These are phyloP conservation scores for Penicillium palitans DNA, from an alignment of 2,329 filamentous ascomycete genomes.

Conservation along the genomic window DNA sequence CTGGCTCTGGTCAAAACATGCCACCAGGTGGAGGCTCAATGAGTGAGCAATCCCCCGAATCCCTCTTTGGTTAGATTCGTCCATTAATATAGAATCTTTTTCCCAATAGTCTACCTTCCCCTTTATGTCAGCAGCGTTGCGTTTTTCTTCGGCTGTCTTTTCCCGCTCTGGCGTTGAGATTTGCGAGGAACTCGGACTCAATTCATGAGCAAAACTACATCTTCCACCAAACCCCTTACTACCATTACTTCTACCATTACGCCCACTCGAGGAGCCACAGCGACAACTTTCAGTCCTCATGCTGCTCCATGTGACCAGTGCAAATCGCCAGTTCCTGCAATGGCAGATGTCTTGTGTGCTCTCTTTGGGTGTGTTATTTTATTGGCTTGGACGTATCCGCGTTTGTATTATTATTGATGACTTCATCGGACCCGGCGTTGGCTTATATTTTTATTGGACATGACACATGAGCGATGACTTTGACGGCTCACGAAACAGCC, in stretches of 20 bases:
- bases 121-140: slow-evolving; percentile 54
- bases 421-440: slow-evolving; percentile 23
- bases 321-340: slow-evolving; percentile 16
- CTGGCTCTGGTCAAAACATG: slow-evolving; percentile 73
- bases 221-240: slow-evolving; percentile 1
- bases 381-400: slow-evolving; percentile 20
- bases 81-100: slow-evolving; percentile 29
- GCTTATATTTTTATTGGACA: slow-evolving; percentile 9
- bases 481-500: slow-evolving; percentile 9
- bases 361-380: slow-evolving; percentile 23
- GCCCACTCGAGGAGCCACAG: slow-evolving; percentile 2
- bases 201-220: slow-evolving; percentile 4
- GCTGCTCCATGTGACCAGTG: slow-evolving; percentile 24
- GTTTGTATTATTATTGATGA: slow-evolving; percentile 27
- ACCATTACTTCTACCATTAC: slow-evolving; percentile 1
- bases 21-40: slow-evolving; percentile 68
- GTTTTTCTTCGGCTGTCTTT: slow-evolving; percentile 46
- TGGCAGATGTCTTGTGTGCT: slow-evolving; percentile 24
- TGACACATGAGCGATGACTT: slow-evolving; percentile 14
- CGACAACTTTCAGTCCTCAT: slow-evolving; percentile 8
- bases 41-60: slow-evolving; percentile 55
- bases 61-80: slow-evolving; percentile 17
- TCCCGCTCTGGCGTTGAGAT: slow-evolving; percentile 50
- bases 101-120: slow-evolving; percentile 51
- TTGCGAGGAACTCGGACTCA: slow-evolving; percentile 8